Base-by-base conservation (phyloP, 164 flowering plant genomes). In the Magnolia changhungtana region DNA sequence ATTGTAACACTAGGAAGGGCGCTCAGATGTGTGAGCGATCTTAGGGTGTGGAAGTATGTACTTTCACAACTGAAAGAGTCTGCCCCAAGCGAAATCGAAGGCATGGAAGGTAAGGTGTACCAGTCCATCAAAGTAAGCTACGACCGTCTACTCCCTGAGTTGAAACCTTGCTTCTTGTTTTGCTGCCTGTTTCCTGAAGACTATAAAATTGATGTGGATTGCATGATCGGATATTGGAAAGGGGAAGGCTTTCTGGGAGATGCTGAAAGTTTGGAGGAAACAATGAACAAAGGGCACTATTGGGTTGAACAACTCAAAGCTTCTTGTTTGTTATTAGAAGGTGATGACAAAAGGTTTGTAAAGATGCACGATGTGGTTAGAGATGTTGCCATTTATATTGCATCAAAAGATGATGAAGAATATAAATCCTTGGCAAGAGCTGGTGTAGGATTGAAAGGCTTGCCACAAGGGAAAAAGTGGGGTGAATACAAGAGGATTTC, bases 161-260 rank as follows among this genome's bases (percentile, higher is more conserved):
- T 71, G 2, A 78, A 78, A 27, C 8, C 49, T 5, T 70, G 55
- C 49, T 76, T 81, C 72, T 52, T 81, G 63, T 74, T 76, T 4
- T 81, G 81, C 73, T 78, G 75, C 27, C 37, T 81, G 27, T 76
- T 76, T 59, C 79, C 75, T n/a, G 79, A 73, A 50, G 65, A 80
- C n/a, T 37, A 76, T 19, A 13, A 50, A 0, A 68, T 76, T 50
- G 20, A 18, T 7, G 6, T 73, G 58, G 51, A 72, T 29, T 4
- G 11, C 1, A 13, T 73, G n/a, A 63, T 68, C 16, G 37, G 13
- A 7, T 73, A 72, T 37, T 75, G 72, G 8, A 50, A 66, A 1
- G 76, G 72, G 11, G 71, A 66, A 21, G 50, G 80, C 0, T 18
- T 78, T 2, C 58, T 58, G 58, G 4, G 20, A 1, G 51, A 24